These are phyloP conservation scores for Pythium vanterpoolii DNA, from an alignment of 352 stramenopile genomes.

Conservation along the genomic window DNA sequence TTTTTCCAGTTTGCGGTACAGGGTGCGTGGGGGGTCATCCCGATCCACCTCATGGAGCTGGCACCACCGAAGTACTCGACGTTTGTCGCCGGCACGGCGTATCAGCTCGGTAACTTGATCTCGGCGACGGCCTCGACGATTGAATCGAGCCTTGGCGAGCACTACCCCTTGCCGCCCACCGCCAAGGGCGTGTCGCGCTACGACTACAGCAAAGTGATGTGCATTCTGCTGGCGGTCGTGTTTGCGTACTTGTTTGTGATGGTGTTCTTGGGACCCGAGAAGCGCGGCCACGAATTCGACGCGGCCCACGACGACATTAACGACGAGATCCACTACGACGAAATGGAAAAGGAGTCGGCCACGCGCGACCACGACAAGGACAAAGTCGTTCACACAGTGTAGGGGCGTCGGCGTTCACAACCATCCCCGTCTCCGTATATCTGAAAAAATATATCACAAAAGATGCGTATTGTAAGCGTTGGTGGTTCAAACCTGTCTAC, in stretches of 20 bases:
- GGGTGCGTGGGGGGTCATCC: conserved; percentile 51
- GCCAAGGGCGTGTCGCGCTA: conserved; percentile 28
- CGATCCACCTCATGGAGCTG: conserved; percentile 57
- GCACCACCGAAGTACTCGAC: conserved; percentile 47
- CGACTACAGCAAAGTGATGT: conserved; percentile 53
- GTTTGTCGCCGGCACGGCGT: conserved; percentile 44
- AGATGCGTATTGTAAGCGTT: no score
- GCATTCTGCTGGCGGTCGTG: conserved; percentile 43
- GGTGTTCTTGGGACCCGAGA: conserved; percentile 43
- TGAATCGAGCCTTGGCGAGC: conserved; percentile 40
- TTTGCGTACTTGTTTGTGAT: conserved; percentile 46
- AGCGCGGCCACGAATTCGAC: conserved; percentile 49
- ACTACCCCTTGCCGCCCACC: conserved; percentile 36
- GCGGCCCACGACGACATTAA: conserved; percentile 7
- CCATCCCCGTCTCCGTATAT: no score
- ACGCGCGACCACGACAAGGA: not conserved
- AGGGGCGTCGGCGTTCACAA: no score
- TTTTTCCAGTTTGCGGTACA: conserved; percentile 52
- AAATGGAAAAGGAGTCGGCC: not conserved
- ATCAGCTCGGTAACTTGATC: conserved; percentile 57
- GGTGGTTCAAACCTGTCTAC: conserved; percentile 9
- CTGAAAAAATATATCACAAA: no score
- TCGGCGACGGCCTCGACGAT: conserved; percentile 52
- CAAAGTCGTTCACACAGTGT: conserved; percentile 11
- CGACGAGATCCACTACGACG: no score